phyloP scores from a whole-genome alignment of 129 eudicot genomes.

The Saussurea involucrata region DNA sequence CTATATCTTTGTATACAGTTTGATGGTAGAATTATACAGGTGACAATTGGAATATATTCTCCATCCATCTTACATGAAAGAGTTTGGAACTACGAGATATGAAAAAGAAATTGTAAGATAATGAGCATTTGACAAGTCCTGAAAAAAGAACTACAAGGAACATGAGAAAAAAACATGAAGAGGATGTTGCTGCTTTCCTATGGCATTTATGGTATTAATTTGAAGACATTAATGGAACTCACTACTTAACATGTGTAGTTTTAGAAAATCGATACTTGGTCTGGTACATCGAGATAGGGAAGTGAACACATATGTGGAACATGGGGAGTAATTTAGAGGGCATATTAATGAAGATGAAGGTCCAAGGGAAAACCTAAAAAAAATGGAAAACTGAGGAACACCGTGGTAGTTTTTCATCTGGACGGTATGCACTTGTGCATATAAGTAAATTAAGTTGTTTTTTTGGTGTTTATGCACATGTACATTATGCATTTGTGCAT shows the following conservation, averaged over 20 bases:
- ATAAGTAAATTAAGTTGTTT: no score
- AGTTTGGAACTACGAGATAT: not conserved
- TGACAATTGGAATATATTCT: not conserved
- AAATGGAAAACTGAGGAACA: no score
- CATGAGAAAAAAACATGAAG: not conserved
- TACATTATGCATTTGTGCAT: no score
- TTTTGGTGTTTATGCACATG: no score
- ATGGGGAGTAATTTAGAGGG: not conserved
- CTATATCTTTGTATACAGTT: not conserved
- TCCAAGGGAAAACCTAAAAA: no score
- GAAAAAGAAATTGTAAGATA: not conserved
- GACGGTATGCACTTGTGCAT: no score
- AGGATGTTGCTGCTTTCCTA: not conserved
- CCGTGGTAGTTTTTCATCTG: no score
- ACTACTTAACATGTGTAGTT: not conserved
- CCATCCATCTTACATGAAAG: not conserved
- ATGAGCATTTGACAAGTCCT: not conserved
- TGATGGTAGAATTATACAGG: not conserved
- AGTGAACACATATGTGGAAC: not conserved
- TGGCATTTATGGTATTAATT: not conserved
- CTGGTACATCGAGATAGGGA: not conserved
- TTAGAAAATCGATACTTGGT: not conserved
- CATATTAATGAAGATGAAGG: not conserved
- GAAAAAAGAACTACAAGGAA: not conserved
- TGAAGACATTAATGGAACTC: not conserved